Evolutionary conservation across 148 eudicot genomes (phyloP), one percentile per base, ranked within the genome.

Genomic region (Persicaria tinctoria): DNA sequence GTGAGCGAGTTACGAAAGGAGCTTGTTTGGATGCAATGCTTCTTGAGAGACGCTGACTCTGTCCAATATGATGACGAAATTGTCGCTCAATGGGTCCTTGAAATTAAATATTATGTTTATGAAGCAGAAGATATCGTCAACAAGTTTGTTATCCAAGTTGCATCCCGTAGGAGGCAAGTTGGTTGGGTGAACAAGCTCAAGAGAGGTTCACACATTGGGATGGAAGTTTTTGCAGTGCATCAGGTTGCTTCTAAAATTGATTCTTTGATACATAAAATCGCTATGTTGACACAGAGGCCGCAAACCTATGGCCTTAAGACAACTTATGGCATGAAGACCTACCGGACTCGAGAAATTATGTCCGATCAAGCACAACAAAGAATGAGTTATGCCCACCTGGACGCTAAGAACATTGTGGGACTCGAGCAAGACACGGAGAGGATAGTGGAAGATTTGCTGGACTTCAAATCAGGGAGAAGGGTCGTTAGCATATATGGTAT

Each of bases 51-150:
- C n/a, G n/a, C n/a, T n/a, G n/a, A n/a, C n/a, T n/a, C n/a, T n/a
- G n/a, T n/a, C n/a, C n/a, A n/a, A n/a, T n/a, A n/a, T n/a, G n/a
- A n/a, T n/a, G n/a, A n/a, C n/a, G 75, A 51, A 9, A 74, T 81
- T 12, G 73, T 82, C 47, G 41, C 77, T 48, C 76, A 77, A 16
- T 82, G 85, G 85, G 64, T 82, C 16, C 6, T 59, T 4, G 80
- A 82, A 6, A 74, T 82, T 8, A 81, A 82, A 70, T 82, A 80
- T 47, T 76, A 79, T 47, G 85, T 79, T 0, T 76, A 60, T 69
- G 76, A 79, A 46, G 76, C 85, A 38, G 85, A 82, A 77, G 85
- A 79, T 20, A 63, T 76, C 53, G 85, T 82, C 3, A 82, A 79
- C 64, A 70, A 10, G 7, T 82, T 76, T 51, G 79, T 82, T 6